Evolutionary conservation across 2,329 filamentous ascomycete genomes (phyloP), one percentile per base, ranked within the genome.

Genomic region (Colletotrichum kahawae): DNA sequence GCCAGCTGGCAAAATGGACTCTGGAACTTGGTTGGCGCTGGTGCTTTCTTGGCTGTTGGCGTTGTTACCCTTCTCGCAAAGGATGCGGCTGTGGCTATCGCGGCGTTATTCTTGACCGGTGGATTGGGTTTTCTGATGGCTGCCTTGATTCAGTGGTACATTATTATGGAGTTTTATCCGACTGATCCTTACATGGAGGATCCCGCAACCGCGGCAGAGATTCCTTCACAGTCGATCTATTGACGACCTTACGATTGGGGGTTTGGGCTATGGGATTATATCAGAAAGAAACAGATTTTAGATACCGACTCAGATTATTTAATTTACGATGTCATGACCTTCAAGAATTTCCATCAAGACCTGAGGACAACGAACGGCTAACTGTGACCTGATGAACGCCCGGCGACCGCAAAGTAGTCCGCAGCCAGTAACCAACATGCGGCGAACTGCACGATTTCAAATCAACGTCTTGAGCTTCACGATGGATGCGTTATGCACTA

Each of bases 1-100:
- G 73, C 73, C 2, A 75, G 73, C 12, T 75, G 73, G 73, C 73
- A 73, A 5, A 75, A 75, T 33, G 73, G 73, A 13, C 54, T 75
- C 34, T 75, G 73, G 73, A 75, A 75, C 8, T 16, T 75, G 33
- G 69, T 73, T 18, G 73, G 73, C 64, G 73, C 73, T 6, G 57
- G 69, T 24, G 34, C 69, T 3, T 73, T 75, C 16, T 5, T 75
- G 16, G 69, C 73, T 12, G 64, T 73, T 3, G 73, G 73, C 21
- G 57, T 75, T 16, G 69, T 75, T 2, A 73, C 57, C 4, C 64
- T 73, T 7, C 43, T 75, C 10, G 27, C 14, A 12, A 73, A 64
- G 34, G 38, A 13, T 10, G 73, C 64, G 14, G 59, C 64, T 5
- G 27, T 75, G 27, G 62, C 64, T 3, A 36, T 73, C 16, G 63